phyloP scores from a whole-genome alignment of 768 basidiomycete genomes.

The Plicaturopsis crispa region DNA sequence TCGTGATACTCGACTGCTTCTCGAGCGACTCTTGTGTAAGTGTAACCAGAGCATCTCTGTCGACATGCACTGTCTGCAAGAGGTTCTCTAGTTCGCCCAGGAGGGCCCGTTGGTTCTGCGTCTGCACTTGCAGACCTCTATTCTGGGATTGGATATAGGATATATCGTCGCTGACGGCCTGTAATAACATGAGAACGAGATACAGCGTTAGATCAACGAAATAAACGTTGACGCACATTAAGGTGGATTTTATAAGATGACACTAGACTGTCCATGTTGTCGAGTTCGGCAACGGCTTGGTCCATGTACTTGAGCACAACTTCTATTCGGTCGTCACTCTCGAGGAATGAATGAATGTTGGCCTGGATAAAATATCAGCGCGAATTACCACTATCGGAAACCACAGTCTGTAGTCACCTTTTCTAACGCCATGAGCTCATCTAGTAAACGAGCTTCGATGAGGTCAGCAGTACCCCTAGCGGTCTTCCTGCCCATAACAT shows the following conservation, averaged over 20 bases:
- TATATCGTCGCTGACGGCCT: slow-evolving; percentile 96
- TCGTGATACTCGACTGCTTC: slow-evolving; percentile 64
- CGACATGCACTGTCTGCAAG: slow-evolving; percentile 91
- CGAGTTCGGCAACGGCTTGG: slow-evolving; percentile 81
- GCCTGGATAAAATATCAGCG: slow-evolving; percentile 44
- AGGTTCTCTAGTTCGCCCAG: slow-evolving; percentile 83
- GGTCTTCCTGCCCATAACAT: slow-evolving; percentile 58
- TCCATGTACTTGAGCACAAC: slow-evolving; percentile 85
- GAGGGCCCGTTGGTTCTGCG: slow-evolving; percentile 86
- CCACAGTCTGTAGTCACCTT: slow-evolving; percentile 76
- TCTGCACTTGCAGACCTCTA: slow-evolving; percentile 94
- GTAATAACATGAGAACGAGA: neutral
- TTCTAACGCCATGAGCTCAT: slow-evolving; percentile 89
- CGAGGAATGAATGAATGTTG: slow-evolving; percentile 95
- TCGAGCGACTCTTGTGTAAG: slow-evolving; percentile 89
- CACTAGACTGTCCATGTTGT: slow-evolving; percentile 82
- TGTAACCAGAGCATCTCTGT: slow-evolving; percentile 60
- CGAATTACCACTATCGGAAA: neutral
- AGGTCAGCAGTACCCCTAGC: slow-evolving; percentile 77
- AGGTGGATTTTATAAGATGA: slow-evolving; percentile 95
- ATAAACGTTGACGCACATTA: slow-evolving; percentile 50
- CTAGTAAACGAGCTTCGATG: slow-evolving; percentile 82
- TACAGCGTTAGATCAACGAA: neutral
- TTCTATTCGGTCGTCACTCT: slow-evolving; percentile 87
- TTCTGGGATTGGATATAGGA: slow-evolving; percentile 94